Evolutionary conservation across 202 grass and related monocot genomes (phyloP), one percentile per base, ranked within the genome.

Genomic region (Digitaria exilis): DNA sequence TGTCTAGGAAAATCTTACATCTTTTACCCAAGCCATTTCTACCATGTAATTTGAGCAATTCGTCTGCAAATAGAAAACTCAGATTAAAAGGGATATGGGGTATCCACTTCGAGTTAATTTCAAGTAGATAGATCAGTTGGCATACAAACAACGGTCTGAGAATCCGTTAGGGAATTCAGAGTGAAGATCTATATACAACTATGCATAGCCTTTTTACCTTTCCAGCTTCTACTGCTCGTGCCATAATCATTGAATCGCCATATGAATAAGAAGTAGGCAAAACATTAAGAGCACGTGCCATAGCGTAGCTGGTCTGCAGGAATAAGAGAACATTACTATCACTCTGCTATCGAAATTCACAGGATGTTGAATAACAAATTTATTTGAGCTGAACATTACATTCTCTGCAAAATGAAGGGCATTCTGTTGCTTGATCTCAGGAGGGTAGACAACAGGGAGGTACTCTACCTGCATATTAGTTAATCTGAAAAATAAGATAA

Each of bases 21-120:
- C 92, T 91, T 99, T 94, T 79, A 87, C 86, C 93, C 85, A 92
- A 70, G 86, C 91, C 96, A 99, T 99, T 91, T 99, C 93, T 48
- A 99, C 93, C 91, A 91, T 96, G 63, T 96, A 99, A 73, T 87
- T 94, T 71, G 93, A 90, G 56, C 87, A 92, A 69, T 92, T 88
- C 57, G 5, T 75, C 89, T 94, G 87, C 77, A 84, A 81, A 80
- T n/a, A 18, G 15, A 85, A 65, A 83, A 73, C 7, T 62, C 44
- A 89, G 24, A 45, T 45, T 65, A 85, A 82, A 74, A 88, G 74
- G 56, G 18, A 77, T 58, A 12, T 62, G 32, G 21, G 14, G 68
- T 30, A 30, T 30, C 17, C 3, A 42, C 39, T 71, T 64, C 7
- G 17, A 79, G 39, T 22, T 60, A 57, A 32, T 39, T 12, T 2